These are phyloP conservation scores for Thraustochytrium sp. DNA, from an alignment of 352 stramenopile species.

Conservation along the genomic window DNA sequence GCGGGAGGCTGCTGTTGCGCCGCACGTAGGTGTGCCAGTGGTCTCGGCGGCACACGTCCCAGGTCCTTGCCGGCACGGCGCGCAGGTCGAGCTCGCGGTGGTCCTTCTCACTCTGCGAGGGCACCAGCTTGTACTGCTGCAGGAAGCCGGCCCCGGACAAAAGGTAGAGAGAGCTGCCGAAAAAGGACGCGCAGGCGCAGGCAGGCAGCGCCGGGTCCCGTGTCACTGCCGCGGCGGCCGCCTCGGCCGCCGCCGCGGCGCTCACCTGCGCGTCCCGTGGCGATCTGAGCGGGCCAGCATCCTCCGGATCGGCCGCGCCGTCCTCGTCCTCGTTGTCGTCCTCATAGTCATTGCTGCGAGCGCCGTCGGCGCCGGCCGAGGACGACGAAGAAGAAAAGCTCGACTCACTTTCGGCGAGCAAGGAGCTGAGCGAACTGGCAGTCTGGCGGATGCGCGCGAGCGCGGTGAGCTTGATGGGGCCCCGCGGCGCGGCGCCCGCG, in stretches of 20 bases:
- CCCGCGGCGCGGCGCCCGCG: neutral
- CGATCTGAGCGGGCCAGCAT: neutral
- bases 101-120: neutral
- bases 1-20: neutral
- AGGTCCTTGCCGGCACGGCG: neutral
- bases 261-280: no score
- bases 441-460: neutral
- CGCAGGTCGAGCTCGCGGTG: constrained; percentile 7
- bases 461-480: neutral
- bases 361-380: no score
- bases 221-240: no score
- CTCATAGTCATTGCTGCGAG: no score
- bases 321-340: neutral
- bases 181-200: neutral
- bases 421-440: neutral
- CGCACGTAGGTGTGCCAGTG: neutral
- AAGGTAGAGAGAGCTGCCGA: neutral
- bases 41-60: neutral
- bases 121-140: constrained; percentile 25
- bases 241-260: no score
- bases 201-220: neutral
- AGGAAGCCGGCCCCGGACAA: neutral
- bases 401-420: no score
- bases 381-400: no score
- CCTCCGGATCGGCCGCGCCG: neutral